phyloP scores from a whole-genome alignment of 2,329 filamentous ascomycete genomes.

The Fusarium nodosum region DNA sequence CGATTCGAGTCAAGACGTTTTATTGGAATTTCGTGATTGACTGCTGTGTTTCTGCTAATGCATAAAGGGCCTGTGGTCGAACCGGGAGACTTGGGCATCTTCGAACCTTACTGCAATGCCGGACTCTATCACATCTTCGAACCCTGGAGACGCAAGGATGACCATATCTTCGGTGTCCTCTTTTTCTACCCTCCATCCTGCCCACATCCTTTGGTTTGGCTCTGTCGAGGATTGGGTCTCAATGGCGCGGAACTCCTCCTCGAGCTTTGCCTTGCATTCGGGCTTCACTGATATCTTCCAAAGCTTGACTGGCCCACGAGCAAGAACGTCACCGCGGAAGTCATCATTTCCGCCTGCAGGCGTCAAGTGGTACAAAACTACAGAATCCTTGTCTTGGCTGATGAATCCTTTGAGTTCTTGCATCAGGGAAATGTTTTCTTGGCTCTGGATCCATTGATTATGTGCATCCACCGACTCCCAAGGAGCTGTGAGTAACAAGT shows the following conservation, averaged over 20 bases:
- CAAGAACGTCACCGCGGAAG: constrained; percentile 46
- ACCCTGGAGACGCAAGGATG: constrained; percentile 57
- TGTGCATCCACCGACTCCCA: constrained; percentile 61
- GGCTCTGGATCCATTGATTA: constrained; percentile 59
- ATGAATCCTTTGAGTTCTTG: constrained; percentile 53
- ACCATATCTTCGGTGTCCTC: constrained; percentile 56
- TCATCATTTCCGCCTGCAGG: constrained; percentile 48
- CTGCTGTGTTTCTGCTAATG: constrained; percentile 31
- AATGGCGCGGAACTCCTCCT: constrained; percentile 52
- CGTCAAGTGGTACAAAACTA: constrained; percentile 60
- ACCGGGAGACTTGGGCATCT: constrained; percentile 40
- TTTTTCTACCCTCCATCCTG: constrained; percentile 60
- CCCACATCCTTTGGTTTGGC: constrained; percentile 53
- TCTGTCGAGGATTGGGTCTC: constrained; percentile 52
- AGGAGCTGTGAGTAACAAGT: constrained; percentile 60
- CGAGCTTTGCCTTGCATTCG: constrained; percentile 53
- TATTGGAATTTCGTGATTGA: constrained; percentile 26
- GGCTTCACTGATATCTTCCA: constrained; percentile 52
- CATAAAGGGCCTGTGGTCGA: constrained; percentile 47
- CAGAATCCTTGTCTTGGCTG: constrained; percentile 49
- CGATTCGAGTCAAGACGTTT: constrained; percentile 53
- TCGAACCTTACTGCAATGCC: constrained; percentile 43
- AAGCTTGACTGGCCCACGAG: constrained; percentile 54
- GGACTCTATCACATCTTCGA: constrained; percentile 53
- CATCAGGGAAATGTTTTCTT: constrained; percentile 57